These are phyloP conservation scores for Elsinoe fawcettii DNA, from an alignment of 2,329 filamentous ascomycete species.

Conservation along the genomic window DNA sequence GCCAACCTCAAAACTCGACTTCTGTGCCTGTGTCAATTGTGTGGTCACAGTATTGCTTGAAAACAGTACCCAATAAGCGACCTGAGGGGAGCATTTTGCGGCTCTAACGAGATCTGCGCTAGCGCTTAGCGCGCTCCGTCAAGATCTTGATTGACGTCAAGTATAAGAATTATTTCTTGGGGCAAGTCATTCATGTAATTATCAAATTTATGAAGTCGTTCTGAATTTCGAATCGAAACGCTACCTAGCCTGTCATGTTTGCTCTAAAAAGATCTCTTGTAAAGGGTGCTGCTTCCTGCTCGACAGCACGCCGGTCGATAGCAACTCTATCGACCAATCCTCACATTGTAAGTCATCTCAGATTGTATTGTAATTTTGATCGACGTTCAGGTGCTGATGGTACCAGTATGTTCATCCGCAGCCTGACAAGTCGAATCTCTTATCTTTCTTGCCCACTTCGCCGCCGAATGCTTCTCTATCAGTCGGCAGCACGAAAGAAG, in stretches of 20 bases:
- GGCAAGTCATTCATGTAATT: not conserved
- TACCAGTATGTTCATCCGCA: conserved; percentile 44
- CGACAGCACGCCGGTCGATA: conserved; percentile 20
- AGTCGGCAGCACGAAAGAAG: conserved; percentile 46
- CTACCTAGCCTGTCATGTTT: not conserved
- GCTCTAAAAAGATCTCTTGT: not conserved
- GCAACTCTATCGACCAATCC: conserved; percentile 39
- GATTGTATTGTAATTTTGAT: not conserved
- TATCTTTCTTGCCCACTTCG: conserved; percentile 49
- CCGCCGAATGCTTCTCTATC: conserved; percentile 48
- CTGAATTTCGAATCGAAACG: too few relatives aligned
- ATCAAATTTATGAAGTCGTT: not conserved
- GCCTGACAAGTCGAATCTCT: conserved; percentile 36
- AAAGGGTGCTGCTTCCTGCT: not conserved
- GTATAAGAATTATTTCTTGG: not conserved
- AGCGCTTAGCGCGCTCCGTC: not conserved
- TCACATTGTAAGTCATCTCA: conserved; percentile 30
- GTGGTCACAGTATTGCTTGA: too few relatives aligned
- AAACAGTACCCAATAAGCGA: not conserved
- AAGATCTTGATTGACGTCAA: conserved; percentile 6
- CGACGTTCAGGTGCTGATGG: not conserved
- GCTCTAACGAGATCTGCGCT: not conserved
- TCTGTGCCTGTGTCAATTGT: too few relatives aligned
- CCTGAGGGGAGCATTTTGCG: not conserved
- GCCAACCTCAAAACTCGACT: too few relatives aligned